phyloP scores from a whole-genome alignment of 768 basidiomycete genomes.

The Rhizopogon sp. region DNA sequence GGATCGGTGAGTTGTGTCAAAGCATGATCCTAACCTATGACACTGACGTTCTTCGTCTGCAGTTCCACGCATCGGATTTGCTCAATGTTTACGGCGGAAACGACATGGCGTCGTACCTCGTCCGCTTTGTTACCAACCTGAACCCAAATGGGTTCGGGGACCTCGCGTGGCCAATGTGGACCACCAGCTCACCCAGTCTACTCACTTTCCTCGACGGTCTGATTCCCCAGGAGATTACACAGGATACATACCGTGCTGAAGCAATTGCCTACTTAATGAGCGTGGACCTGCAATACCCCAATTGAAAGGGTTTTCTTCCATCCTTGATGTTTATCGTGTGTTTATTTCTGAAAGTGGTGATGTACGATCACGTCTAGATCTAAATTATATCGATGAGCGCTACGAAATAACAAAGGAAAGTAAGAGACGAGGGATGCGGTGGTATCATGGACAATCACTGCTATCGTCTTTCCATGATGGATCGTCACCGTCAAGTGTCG shows the following conservation, averaged over 20 bases:
- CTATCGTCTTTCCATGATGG: not conserved
- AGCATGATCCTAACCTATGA: not conserved
- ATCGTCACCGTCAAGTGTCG: constrained; percentile 1
- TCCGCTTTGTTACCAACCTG: constrained; percentile 17
- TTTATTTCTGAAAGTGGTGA: not conserved
- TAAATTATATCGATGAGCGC: not conserved
- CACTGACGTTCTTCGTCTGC: not conserved
- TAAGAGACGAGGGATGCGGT: not conserved
- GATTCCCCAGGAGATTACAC: constrained; percentile 28
- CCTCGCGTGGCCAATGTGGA: constrained; percentile 42
- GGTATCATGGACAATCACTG: not conserved
- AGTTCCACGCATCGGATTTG: constrained; percentile 43
- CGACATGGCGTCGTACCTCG: constrained; percentile 35
- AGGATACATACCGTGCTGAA: constrained; percentile 39
- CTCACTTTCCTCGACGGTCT: constrained; percentile 36
- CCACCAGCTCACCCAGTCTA: constrained; percentile 26
- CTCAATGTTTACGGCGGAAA: constrained; percentile 35
- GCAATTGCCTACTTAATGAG: constrained; percentile 31
- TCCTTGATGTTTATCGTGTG: not conserved
- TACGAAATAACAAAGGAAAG: not conserved
- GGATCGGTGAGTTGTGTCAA: constrained; percentile 34
- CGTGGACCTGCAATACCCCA: constrained; percentile 1
- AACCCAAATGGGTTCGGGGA: constrained; percentile 37
- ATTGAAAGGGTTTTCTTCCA: not conserved
- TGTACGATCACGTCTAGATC: not conserved